phyloP scores from a whole-genome alignment of 345 rosid species.

The Salix udensis region DNA sequence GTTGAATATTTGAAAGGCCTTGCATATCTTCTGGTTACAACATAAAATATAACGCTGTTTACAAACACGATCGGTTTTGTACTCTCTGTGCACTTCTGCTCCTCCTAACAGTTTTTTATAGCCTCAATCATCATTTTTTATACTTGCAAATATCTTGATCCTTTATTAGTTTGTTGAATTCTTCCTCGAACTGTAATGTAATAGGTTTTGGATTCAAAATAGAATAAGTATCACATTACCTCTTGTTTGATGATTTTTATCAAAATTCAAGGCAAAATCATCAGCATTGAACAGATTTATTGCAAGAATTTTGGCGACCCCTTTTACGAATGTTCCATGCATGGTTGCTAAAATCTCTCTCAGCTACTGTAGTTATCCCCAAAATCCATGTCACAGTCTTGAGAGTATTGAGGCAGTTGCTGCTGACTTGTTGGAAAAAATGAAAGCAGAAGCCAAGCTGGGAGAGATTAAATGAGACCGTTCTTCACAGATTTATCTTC shows the following conservation, averaged over 20 bases:
- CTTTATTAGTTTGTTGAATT: neutral
- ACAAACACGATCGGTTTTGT: neutral
- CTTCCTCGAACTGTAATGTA: neutral
- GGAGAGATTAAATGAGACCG: no score
- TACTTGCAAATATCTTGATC: neutral
- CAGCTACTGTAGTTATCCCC: neutral
- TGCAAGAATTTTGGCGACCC: neutral
- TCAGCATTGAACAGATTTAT: neutral
- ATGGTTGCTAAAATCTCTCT: neutral
- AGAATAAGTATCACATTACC: neutral
- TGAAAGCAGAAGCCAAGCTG: neutral
- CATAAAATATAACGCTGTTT: slow-evolving; percentile 28
- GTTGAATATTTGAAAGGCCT: slow-evolving; percentile 93
- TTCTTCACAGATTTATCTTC: neutral
- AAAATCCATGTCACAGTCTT: neutral
- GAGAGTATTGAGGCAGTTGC: neutral
- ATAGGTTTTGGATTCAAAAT: neutral
- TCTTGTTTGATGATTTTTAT: neutral
- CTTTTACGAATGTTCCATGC: neutral
- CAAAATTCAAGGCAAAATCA: neutral
- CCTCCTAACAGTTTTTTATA: no score
- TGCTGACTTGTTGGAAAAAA: neutral
- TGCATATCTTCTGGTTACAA: slow-evolving; percentile 70
- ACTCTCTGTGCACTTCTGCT: neutral
- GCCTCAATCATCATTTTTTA: no score